phyloP scores from a whole-genome alignment of 2,329 filamentous ascomycete genomes.

The Metarhizium anisopliae region DNA sequence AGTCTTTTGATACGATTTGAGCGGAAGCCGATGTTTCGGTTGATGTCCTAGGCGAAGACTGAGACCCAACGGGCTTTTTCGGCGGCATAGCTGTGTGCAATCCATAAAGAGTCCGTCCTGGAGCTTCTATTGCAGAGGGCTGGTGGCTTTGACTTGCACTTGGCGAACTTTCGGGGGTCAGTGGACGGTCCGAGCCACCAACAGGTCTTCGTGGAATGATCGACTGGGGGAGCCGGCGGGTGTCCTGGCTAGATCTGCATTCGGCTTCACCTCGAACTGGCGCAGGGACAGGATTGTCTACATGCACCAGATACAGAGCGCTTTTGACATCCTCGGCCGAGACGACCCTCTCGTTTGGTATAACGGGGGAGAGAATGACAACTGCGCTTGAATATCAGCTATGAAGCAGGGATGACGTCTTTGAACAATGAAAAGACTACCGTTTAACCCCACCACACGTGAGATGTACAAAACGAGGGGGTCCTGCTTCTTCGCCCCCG shows the following conservation, averaged over 20 bases:
- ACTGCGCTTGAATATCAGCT: slow-evolving; percentile 41
- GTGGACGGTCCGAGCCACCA: slow-evolving; percentile 22
- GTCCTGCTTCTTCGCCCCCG: slow-evolving; percentile 33
- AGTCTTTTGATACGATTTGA: neutral
- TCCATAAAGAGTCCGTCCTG: slow-evolving; percentile 7
- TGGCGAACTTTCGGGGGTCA: slow-evolving; percentile 16
- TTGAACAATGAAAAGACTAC: slow-evolving; percentile 34
- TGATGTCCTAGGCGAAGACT: slow-evolving; percentile 6
- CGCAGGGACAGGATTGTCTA: slow-evolving; percentile 30
- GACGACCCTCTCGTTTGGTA: slow-evolving; percentile 81
- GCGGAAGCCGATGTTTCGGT: neutral
- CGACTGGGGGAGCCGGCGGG: slow-evolving; percentile 8
- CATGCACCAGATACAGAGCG: slow-evolving; percentile 80
- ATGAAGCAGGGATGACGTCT: neutral
- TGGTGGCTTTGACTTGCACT: slow-evolving; percentile 4
- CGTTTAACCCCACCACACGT: slow-evolving; percentile 81
- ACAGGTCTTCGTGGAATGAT: slow-evolving; percentile 42
- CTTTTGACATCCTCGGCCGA: slow-evolving; percentile 78
- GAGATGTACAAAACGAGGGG: slow-evolving; percentile 81
- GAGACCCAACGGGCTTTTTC: slow-evolving; percentile 21
- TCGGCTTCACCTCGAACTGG: slow-evolving; percentile 19
- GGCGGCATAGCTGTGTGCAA: slow-evolving; percentile 11
- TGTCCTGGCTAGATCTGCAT: slow-evolving; percentile 34
- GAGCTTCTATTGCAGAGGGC: neutral
- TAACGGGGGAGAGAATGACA: slow-evolving; percentile 84